Conservation (phyloP, 805 yeast species). For the Nakazawaea ernobii region DNA sequence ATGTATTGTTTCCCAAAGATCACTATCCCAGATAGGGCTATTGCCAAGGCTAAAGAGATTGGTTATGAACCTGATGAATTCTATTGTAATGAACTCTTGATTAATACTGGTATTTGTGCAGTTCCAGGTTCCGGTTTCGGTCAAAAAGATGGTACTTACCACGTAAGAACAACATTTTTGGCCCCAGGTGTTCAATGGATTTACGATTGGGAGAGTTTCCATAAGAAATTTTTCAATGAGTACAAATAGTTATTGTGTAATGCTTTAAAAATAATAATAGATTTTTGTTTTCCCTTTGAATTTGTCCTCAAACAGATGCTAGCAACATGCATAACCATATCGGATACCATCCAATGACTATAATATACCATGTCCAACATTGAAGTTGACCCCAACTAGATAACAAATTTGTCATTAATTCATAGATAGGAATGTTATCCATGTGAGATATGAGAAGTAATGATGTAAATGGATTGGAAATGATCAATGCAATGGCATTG, state of each 20-base stretch:
- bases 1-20: slow-evolving; percentile 93
- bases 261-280: slow-evolving; percentile 15
- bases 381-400: slow-evolving; percentile 64
- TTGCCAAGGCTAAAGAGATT: slow-evolving; percentile 49
- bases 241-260: slow-evolving; percentile 28
- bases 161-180: slow-evolving; percentile 91
- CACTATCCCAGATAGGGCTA: slow-evolving; percentile 57
- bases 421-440: neutral
- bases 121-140: slow-evolving; percentile 98
- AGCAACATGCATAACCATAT: slow-evolving; percentile 50
- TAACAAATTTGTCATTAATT: slow-evolving; percentile 40
- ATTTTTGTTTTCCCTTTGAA: neutral
- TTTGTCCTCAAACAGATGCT: neutral
- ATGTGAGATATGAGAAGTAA: slow-evolving; percentile 18
- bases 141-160: slow-evolving; percentile 83
- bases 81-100: slow-evolving; percentile 80
- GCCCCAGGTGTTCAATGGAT: slow-evolving; percentile 96
- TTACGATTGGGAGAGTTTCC: slow-evolving; percentile 72
- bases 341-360: slow-evolving; percentile 77
- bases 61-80: slow-evolving; percentile 75
- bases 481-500: slow-evolving; percentile 29
- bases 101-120: slow-evolving; percentile 90
- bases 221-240: slow-evolving; percentile 57
- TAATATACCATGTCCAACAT: slow-evolving; percentile 81
- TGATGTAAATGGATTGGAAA: slow-evolving; percentile 46